A percentile compares a stretch with the other conserved stretches of the same genome.
Evolutionary conservation across 129 eudicot genomes (phyloP).

Genomic region (Flaveria linearis): DNA sequence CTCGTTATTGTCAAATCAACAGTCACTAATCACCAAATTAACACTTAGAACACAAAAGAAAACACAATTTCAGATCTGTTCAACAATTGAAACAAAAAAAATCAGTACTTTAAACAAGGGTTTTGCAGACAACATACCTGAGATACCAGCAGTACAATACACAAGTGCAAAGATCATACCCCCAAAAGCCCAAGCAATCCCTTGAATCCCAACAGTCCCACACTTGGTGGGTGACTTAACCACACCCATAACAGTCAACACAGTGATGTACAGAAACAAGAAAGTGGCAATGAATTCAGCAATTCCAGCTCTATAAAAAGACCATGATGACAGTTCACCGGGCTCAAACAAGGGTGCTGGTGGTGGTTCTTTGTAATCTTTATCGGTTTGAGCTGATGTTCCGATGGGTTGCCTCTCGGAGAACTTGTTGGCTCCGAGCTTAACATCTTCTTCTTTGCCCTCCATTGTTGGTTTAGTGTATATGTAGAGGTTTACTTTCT

Average conservation of each 20-base stretch:
- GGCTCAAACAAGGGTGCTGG: conserved; percentile 94
- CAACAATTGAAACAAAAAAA: not conserved
- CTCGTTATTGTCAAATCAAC: too few relatives aligned
- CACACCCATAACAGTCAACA: conserved; percentile 91
- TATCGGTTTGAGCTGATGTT: conserved; percentile 85
- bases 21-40: too few relatives aligned
- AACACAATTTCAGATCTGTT: not conserved
- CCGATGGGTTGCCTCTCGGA: conserved; percentile 84
- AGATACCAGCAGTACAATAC: conserved; percentile 93
- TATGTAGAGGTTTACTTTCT: conserved; percentile 9
- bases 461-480: conserved; percentile 52
- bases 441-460: conserved; percentile 91
- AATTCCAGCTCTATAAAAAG: conserved; percentile 90
- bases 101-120: not conserved
- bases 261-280: conserved; percentile 79
- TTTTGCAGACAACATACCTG: conserved; percentile 47
- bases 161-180: conserved; percentile 98
- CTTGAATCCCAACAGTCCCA: conserved; percentile 94
- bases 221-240: conserved; percentile 59
- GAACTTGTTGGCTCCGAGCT: conserved; percentile 84
- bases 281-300: conserved; percentile 94
- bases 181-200: conserved; percentile 99
- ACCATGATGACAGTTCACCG: conserved; percentile 82
- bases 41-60: not conserved
- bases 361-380: conserved; percentile 89